phyloP scores from a whole-genome alignment of 2,329 filamentous ascomycete species.

The Diaporthe sp. region DNA sequence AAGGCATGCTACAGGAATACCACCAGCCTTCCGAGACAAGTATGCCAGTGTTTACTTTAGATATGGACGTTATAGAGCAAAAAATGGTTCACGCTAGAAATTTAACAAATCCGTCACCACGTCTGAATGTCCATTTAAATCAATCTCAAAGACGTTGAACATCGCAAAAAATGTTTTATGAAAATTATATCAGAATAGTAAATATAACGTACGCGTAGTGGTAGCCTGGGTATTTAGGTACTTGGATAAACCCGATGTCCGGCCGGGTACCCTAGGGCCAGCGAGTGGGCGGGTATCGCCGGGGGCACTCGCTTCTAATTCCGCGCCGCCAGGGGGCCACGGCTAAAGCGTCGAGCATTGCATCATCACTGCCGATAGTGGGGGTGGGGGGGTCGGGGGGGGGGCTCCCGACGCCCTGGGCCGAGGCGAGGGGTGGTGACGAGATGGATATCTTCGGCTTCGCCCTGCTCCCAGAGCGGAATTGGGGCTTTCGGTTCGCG shows the following conservation, averaged over 20 bases:
- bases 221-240: not conserved
- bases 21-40: not conserved
- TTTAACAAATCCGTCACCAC: no score
- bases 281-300: not conserved
- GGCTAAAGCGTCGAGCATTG: not conserved
- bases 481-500: not conserved
- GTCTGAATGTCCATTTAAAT: not conserved
- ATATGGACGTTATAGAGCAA: not conserved
- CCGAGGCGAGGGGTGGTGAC: not conserved
- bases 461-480: not conserved
- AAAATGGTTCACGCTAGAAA: not conserved
- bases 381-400: not conserved
- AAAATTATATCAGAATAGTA: no score
- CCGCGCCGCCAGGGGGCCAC: not conserved
- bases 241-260: not conserved
- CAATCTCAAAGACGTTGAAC: not conserved
- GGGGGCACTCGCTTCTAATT: not conserved
- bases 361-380: slow-evolving; percentile 19
- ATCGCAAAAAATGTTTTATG: not conserved
- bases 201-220: no score
- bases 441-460: slow-evolving; percentile 20
- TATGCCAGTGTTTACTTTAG: not conserved
- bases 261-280: slow-evolving; percentile 1
- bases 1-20: not conserved
- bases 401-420: slow-evolving; percentile 16